Percentiles rank a stretch among this genome's conserved stretches.
phyloP scores from a whole-genome alignment of 495 filamentous ascomycete genomes.

The Barbatosphaeria neglecta region DNA sequence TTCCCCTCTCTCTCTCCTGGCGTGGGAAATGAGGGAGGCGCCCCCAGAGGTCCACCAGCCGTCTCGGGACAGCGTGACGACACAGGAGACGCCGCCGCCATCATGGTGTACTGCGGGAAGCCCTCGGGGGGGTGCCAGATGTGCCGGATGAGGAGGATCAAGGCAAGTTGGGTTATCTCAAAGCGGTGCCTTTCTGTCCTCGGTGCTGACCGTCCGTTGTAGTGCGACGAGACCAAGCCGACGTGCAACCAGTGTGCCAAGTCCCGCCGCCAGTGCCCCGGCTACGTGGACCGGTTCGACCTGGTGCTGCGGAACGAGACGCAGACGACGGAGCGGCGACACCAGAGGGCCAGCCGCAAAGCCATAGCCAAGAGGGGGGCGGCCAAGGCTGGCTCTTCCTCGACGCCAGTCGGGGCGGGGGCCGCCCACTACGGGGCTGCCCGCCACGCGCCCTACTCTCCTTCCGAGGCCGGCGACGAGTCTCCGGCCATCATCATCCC shows the following conservation, averaged over 20 bases:
- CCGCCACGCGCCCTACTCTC: conserved; percentile 2
- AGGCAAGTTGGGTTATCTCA: conserved; percentile 35
- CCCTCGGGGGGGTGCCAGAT: conserved; percentile 63
- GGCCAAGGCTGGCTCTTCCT: not conserved
- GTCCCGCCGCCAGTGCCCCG: conserved; percentile 54
- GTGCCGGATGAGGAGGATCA: conserved; percentile 59
- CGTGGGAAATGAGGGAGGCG: no score
- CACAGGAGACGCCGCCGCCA: no score
- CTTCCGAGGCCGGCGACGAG: conserved; percentile 2
- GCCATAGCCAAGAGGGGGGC: conserved; percentile 5
- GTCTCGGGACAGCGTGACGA: no score
- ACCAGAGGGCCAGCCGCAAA: conserved; percentile 26
- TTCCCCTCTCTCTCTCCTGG: no score
- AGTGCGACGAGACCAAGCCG: conserved; percentile 62
- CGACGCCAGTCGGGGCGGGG: no score
- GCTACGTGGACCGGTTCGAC: conserved; percentile 59
- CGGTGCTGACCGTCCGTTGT: not conserved
- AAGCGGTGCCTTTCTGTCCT: not conserved
- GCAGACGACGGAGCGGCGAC: conserved; percentile 43
- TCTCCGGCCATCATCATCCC: conserved; percentile 6
- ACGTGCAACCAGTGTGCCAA: conserved; percentile 58
- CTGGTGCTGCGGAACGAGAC: conserved; percentile 57
- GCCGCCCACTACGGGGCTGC: not conserved
- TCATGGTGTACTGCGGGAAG: conserved; percentile 69
- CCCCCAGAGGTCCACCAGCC: no score